Evolutionary conservation across 2,329 filamentous ascomycete genomes (phyloP), one percentile per base, ranked within the genome.

Genomic region (Cucurbitaria berberidis): DNA sequence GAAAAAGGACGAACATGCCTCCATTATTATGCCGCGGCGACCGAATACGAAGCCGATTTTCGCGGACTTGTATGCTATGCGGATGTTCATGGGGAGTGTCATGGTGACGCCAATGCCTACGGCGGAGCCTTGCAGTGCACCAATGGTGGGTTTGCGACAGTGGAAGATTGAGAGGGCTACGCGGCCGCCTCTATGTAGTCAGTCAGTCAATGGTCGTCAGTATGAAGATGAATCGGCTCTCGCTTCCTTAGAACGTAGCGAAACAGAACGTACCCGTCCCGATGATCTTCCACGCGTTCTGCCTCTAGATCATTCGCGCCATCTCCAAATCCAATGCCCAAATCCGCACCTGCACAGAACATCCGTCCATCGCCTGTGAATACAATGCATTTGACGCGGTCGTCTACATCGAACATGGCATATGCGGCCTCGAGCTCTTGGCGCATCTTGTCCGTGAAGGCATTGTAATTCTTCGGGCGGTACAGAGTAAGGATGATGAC

Each of bases 21-120:
- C 89, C 83, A 89, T 87, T 53, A 85, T 80, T 64, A 92, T 80
- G 1, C 89, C 89, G 38, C 89, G 81, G 22, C 88, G 82, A 21
- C 83, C 81, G 72, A 92, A 93, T 16, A 91, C 88, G 68, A 91
- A 90, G 46, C 89, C 89, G 57, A 91, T 83, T 67, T 88, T 89
- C 2, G 88, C 86, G 10, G 77, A 74, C 35, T 76, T 69, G 59
- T 83, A 84, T 34, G 77, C 80, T 26, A 83, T 76, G 36, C 83
- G 78, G 48, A 86, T 84, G 27, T 78, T 79, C 67, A 82, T 82
- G 18, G 83, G 82, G 11, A 86, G 76, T 0, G 81, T 82, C 80
- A 84, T 82, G 34, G 83, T 86, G 60, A 85, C 84, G 11, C 83
- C 83, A 19, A 85, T 76, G 18, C 83, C 83, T 1, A 84, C 83